phyloP scores from a whole-genome alignment of 78 protist species.

The Emiliania huxleyi region DNA sequence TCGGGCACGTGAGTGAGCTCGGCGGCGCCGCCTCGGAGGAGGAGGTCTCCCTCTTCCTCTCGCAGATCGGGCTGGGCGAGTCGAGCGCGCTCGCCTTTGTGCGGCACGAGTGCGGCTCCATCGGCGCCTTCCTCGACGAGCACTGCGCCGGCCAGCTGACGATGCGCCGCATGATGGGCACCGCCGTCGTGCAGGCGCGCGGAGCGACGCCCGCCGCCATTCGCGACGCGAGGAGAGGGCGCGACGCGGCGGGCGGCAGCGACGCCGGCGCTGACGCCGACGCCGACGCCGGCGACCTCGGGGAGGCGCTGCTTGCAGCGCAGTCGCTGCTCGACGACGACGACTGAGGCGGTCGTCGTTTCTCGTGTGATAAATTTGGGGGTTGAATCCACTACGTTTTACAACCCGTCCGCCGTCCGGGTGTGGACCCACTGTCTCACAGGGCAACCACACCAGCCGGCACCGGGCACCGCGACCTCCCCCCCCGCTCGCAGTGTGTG shows the following conservation, averaged over 20 bases:
- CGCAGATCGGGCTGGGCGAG: neutral
- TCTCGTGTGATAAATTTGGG: too few species aligned
- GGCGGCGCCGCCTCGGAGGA: neutral
- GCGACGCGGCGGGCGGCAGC: neutral
- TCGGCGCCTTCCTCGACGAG: neutral
- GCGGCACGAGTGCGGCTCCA: neutral
- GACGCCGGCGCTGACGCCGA: neutral
- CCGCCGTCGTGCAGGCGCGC: neutral
- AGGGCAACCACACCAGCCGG: too few species aligned
- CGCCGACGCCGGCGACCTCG: neutral
- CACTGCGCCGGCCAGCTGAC: neutral
- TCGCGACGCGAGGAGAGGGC: neutral
- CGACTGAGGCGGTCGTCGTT: too few species aligned
- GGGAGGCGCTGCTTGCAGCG: neutral
- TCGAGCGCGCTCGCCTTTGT: neutral
- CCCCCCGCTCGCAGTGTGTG: too few species aligned
- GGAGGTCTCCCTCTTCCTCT: neutral
- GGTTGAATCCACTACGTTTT: too few species aligned
- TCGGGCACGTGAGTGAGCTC: neutral
- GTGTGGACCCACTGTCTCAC: too few species aligned
- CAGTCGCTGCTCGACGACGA: neutral
- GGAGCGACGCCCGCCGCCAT: neutral
- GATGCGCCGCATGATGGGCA: neutral
- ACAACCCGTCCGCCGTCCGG: too few species aligned
- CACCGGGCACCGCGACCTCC: too few species aligned